Evolutionary conservation across 2,329 filamentous ascomycete genomes (phyloP).

Genomic region (Penicillium hordei): DNA sequence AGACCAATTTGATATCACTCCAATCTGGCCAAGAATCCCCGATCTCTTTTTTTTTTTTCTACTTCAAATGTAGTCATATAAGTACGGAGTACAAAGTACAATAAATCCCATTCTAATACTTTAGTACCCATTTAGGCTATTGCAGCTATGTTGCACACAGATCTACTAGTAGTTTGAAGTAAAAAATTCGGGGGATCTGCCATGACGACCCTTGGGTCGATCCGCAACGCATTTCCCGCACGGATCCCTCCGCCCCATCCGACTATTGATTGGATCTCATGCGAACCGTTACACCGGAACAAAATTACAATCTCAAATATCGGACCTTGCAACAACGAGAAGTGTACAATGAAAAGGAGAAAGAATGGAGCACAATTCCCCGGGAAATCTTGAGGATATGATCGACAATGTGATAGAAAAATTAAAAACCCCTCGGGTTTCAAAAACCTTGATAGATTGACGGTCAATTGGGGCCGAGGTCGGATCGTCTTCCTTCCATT

Average conservation of each 20-base stretch:
- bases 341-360: neutral
- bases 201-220: constrained; percentile 25
- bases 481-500: constrained; percentile 1
- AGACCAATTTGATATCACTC: constrained; percentile 9
- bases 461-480: neutral
- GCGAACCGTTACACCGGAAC: constrained; percentile 25
- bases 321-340: constrained; percentile 3
- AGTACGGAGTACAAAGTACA: neutral
- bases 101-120: neutral
- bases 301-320: constrained; percentile 28
- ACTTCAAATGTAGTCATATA: neutral
- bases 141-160: constrained; percentile 6
- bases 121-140: neutral
- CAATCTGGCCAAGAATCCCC: constrained; percentile 11
- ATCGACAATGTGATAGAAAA: constrained; percentile 1
- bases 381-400: neutral
- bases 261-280: constrained; percentile 30
- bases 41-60: neutral
- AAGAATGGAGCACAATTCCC: constrained; percentile 1
- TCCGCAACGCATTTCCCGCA: constrained; percentile 21
- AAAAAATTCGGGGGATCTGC: constrained; percentile 19
- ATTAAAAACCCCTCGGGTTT: neutral
- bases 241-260: constrained; percentile 22
- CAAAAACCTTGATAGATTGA: neutral
- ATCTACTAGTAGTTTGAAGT: constrained; percentile 2